Conservation (phyloP, 1,139 yeast species). For the Kluyveromyces marxianus region DNA sequence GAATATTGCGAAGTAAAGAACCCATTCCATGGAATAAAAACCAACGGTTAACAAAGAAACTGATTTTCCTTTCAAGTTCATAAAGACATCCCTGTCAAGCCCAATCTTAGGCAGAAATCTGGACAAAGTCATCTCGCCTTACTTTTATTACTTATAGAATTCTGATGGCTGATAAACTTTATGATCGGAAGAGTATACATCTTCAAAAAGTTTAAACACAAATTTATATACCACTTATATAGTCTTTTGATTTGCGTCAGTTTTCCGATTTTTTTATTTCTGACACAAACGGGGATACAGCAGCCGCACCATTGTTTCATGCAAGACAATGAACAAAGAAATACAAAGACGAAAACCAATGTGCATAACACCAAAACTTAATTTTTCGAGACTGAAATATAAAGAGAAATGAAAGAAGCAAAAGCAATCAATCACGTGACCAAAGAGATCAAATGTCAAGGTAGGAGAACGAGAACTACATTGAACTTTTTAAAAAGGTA, state of each 20-base stretch:
- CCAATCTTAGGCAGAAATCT: not conserved
- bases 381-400: not conserved
- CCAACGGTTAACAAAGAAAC: conserved; percentile 3
- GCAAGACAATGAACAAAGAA: no score
- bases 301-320: no score
- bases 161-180: no score
- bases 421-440: not conserved
- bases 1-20: not conserved
- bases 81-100: conserved; percentile 1
- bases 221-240: not conserved
- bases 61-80: not conserved
- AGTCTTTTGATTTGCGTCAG: not conserved
- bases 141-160: not conserved
- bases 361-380: not conserved
- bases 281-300: not conserved
- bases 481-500: no score
- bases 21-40: conserved; percentile 3
- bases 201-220: no score
- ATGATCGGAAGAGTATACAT: no score
- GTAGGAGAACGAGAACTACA: not conserved
- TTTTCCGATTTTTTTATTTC: not conserved
- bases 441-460: not conserved
- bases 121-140: not conserved
- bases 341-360: not conserved
- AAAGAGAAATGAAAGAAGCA: not conserved